These are phyloP conservation scores for Lecanicillium sp. DNA, from an alignment of 2,329 filamentous ascomycete genomes.

Conservation along the genomic window DNA sequence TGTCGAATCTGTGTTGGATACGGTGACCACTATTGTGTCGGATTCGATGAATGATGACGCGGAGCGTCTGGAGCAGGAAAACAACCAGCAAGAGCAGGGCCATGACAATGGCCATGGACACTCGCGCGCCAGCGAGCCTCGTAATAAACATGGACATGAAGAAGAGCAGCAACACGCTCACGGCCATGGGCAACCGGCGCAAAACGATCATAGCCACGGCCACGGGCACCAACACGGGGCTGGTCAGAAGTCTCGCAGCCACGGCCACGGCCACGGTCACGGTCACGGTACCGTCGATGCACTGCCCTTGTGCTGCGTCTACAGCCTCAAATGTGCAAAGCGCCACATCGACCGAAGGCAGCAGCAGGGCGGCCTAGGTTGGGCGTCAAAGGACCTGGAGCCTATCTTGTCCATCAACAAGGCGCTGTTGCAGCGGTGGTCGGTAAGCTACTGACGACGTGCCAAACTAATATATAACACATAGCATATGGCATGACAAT, in stretches of 20 bases:
- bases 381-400: slow-evolving; percentile 3
- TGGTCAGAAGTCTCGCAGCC: not conserved
- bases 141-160: not conserved
- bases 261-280: not conserved
- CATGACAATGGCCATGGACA: not conserved
- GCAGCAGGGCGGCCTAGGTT: not conserved
- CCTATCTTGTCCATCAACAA: slow-evolving; percentile 3
- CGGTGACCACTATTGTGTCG: not conserved
- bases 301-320: not conserved
- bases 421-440: slow-evolving; percentile 1
- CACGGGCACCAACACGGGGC: not conserved
- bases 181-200: not conserved
- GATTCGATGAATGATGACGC: not conserved
- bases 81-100: not conserved
- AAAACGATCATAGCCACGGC: not conserved
- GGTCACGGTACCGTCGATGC: not conserved
- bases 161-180: not conserved
- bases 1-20: slow-evolving; percentile 4
- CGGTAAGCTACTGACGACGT: not conserved
- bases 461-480: no score
- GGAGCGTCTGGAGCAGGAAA: not conserved
- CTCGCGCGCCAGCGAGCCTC: not conserved
- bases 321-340: slow-evolving; percentile 7
- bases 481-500: no score
- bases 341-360: slow-evolving; percentile 1